phyloP scores from a whole-genome alignment of 371 early-diverging fungal genomes.

The Thermomucor indicae-seudaticae region DNA sequence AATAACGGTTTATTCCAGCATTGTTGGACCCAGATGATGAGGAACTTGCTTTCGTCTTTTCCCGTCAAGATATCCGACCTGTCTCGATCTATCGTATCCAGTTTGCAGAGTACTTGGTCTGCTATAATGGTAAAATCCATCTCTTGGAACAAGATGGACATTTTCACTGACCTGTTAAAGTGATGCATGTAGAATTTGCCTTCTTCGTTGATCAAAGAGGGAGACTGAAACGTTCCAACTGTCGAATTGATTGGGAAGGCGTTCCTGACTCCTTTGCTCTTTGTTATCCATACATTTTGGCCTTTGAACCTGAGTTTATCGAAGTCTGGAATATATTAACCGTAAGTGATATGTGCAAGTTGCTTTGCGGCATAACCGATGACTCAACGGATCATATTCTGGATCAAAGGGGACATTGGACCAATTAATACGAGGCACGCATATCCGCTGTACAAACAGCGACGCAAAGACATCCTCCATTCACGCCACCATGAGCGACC shows the following conservation, averaged over 20 bases:
- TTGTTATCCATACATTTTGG: slow-evolving; percentile 79
- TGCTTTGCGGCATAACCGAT: not conserved
- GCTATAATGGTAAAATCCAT: slow-evolving; percentile 61
- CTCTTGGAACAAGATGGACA: not conserved
- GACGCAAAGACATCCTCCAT: slow-evolving; percentile 14
- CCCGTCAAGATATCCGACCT: slow-evolving; percentile 41
- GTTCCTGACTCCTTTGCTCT: slow-evolving; percentile 59
- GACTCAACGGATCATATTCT: not conserved
- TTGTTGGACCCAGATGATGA: slow-evolving; percentile 37
- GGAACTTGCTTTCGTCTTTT: slow-evolving; percentile 21
- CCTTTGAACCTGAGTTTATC: slow-evolving; percentile 84
- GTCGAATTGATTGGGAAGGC: slow-evolving; percentile 47
- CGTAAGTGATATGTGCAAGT: slow-evolving; percentile 27
- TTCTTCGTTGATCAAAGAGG: slow-evolving; percentile 82
- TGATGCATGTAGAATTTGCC: slow-evolving; percentile 87
- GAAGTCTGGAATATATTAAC: slow-evolving; percentile 83
- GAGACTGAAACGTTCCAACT: slow-evolving; percentile 21
- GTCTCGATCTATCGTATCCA: slow-evolving; percentile 73
- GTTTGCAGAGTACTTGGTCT: slow-evolving; percentile 78
- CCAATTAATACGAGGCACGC: slow-evolving; percentile 34
- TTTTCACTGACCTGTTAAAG: no score
- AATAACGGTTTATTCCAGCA: slow-evolving; percentile 4
- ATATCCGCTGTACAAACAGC: slow-evolving; percentile 32
- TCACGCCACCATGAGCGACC: slow-evolving; percentile 44
- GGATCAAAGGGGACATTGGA: slow-evolving; percentile 26